These are phyloP conservation scores for Erucastrum elatum DNA, from an alignment of 345 rosid genomes.

Conservation along the genomic window DNA sequence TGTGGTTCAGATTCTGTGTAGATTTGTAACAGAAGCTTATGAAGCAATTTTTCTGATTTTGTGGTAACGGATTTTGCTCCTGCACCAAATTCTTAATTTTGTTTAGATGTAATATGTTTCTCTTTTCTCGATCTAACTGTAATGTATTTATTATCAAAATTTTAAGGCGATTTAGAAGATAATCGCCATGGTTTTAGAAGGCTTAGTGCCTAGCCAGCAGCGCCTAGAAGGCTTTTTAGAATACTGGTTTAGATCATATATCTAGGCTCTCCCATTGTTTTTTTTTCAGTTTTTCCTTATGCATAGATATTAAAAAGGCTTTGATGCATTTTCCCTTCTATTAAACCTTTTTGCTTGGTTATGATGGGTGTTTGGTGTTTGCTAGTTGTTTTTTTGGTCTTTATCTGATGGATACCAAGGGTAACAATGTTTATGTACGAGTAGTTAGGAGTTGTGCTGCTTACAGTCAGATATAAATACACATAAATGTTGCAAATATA, in stretches of 20 bases:
- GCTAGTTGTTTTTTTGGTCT: background rate
- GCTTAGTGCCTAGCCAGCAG: background rate
- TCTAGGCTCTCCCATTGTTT: background rate
- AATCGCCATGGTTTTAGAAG: too few species aligned
- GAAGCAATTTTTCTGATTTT: background rate
- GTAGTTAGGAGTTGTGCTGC: conserved; percentile 3
- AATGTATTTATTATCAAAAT: too few species aligned
- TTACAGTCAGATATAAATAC: background rate
- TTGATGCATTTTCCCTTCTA: conserved; percentile 4
- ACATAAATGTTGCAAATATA: conserved; percentile 1
- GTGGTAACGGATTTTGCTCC: conserved; percentile 5
- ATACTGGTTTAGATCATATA: background rate
- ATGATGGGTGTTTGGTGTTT: background rate
- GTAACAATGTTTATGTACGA: conserved; percentile 10
- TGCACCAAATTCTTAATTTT: too few species aligned
- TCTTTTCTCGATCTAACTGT: too few species aligned
- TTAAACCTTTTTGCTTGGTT: conserved; percentile 14
- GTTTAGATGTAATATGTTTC: too few species aligned
- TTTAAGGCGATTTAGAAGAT: too few species aligned
- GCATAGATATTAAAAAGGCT: background rate
- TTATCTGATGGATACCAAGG: background rate
- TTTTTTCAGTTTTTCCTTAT: background rate
- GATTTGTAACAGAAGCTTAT: background rate
- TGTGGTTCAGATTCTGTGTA: background rate
- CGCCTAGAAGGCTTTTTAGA: background rate